These are phyloP conservation scores for Zelonia costaricensis DNA, from an alignment of 208 protist genomes.

Conservation along the genomic window DNA sequence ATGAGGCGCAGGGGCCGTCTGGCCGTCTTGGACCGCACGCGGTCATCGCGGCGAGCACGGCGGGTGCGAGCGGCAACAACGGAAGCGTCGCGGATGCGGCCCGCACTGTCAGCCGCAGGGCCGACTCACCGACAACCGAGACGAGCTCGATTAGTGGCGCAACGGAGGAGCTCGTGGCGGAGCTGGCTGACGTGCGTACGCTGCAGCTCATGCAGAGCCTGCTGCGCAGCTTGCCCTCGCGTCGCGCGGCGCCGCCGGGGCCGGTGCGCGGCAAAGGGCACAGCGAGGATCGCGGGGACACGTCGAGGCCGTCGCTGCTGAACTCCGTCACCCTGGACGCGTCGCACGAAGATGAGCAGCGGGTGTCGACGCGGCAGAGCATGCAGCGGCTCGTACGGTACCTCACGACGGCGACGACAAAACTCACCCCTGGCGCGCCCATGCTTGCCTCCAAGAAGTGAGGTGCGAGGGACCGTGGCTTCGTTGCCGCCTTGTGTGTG, in stretches of 20 bases:
- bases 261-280: background rate
- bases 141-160: background rate
- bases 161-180: background rate
- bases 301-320: background rate
- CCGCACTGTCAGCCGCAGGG: background rate
- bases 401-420: conserved; percentile 19
- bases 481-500: background rate
- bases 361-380: conserved; percentile 13
- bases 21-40: background rate
- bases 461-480: background rate
- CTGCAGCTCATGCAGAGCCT: conserved; percentile 29
- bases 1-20: background rate
- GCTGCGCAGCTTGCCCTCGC: conserved; percentile 6
- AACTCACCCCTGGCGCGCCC: background rate
- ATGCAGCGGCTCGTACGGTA: conserved; percentile 33
- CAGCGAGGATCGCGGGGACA: background rate
- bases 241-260: too few species aligned
- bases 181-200: conserved; percentile 22
- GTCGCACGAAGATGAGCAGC: conserved; percentile 4
- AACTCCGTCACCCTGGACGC: background rate
- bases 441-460: background rate
- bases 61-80: background rate
- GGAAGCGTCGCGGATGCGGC: background rate
- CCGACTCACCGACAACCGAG: background rate
- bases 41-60: background rate